Percentiles rank a stretch among this genome's conserved stretches.
Conservation (phyloP, 768 basidiomycete genomes). For the Clathrus columnatus region DNA sequence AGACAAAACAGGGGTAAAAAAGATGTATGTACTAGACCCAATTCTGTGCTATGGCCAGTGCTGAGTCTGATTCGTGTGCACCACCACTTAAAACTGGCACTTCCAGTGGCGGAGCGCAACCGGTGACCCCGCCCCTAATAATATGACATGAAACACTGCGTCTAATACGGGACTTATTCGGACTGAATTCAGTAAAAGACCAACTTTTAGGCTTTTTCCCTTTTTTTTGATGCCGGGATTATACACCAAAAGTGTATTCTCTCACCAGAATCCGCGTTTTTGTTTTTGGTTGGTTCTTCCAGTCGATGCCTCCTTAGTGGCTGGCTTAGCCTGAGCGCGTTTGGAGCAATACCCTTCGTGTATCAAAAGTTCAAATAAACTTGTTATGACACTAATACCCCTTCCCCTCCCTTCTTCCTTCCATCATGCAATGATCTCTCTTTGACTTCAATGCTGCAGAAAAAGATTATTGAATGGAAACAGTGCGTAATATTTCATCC, state of each 20-base stretch:
- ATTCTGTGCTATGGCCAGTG: no score
- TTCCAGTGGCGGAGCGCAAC: no score
- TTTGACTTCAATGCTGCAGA: background rate
- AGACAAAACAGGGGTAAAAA: no score
- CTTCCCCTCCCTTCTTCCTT: background rate
- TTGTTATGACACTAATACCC: no score
- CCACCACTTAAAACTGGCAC: no score
- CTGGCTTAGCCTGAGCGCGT: background rate
- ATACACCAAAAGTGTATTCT: no score
- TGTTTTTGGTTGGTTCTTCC: background rate
- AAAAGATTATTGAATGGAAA: background rate
- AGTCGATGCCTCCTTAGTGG: background rate
- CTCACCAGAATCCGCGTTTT: background rate
- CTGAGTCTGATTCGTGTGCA: no score
- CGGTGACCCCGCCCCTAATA: no score
- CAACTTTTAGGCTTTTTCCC: background rate
- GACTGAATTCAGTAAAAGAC: background rate
- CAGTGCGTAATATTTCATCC: background rate
- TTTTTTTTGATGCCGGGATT: background rate
- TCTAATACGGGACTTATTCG: background rate
- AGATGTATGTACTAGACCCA: no score
- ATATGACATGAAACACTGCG: no score
- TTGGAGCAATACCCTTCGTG: background rate
- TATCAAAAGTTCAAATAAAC: background rate
- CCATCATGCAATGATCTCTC: background rate